A percentile compares a stretch with the other conserved stretches of the same genome.
These are phyloP conservation scores for Cymbidium sinense DNA, from an alignment of 106 monocot species.

Conservation along the genomic window DNA sequence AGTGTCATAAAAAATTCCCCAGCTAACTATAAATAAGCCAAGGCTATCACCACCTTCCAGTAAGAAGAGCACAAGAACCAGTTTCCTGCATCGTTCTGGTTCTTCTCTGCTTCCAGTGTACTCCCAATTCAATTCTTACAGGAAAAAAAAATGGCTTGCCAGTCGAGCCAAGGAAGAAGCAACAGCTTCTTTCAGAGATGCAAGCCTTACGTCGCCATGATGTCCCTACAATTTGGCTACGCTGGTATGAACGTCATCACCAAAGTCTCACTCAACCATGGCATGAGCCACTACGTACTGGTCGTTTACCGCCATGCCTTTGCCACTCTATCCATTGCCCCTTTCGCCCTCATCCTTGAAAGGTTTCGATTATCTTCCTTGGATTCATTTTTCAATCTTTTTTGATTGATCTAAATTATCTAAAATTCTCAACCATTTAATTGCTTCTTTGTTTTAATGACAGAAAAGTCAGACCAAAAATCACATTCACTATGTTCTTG, in stretches of 20 bases:
- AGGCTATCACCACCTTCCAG: neutral
- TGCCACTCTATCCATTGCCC: conserved; percentile 65
- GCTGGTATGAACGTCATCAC: conserved; percentile 82
- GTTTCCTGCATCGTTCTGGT: too few relatives aligned
- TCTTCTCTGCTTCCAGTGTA: too few relatives aligned
- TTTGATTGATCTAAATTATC: neutral
- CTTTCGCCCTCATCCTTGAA: conserved; percentile 64
- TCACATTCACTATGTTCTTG: conserved; percentile 52
- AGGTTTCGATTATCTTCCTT: conserved; percentile 21
- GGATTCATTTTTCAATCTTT: neutral
- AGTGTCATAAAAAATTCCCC: neutral
- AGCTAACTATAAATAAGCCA: neutral
- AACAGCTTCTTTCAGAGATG: conserved; percentile 14
- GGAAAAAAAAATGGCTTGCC: neutral
- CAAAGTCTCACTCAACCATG: conserved; percentile 62
- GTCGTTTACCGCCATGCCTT: conserved; percentile 81
- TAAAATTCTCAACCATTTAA: neutral
- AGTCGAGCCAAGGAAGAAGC: neutral
- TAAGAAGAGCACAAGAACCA: neutral
- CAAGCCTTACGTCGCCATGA: conserved; percentile 65
- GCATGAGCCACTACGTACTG: conserved; percentile 78
- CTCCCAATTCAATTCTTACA: too few relatives aligned
- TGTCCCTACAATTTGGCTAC: conserved; percentile 69
- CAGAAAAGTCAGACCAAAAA: conserved; percentile 63
- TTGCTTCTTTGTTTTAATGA: neutral